Percentiles rank a stretch among this genome's conserved stretches.
phyloP scores from a whole-genome alignment of 257 asterid species.

The Orobanche coerulescens region DNA sequence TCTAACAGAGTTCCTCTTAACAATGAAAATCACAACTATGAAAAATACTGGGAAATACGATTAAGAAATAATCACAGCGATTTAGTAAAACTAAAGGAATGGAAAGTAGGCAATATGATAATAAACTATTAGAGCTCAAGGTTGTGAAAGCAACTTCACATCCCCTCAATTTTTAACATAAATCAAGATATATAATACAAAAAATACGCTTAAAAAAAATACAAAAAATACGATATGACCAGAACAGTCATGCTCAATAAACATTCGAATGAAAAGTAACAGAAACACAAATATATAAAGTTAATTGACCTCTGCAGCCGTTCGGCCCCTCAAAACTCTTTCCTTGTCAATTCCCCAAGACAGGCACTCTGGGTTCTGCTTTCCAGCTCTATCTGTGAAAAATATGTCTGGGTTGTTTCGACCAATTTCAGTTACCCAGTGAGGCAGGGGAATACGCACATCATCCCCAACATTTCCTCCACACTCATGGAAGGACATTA shows the following conservation, averaged over 20 bases:
- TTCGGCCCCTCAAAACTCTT: conserved; percentile 86
- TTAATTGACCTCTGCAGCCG: conserved; percentile 69
- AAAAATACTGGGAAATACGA: neutral
- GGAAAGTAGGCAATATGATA: neutral
- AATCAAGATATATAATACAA: neutral
- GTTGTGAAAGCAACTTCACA: neutral
- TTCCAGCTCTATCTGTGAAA: conserved; percentile 84
- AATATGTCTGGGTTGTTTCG: conserved; percentile 81
- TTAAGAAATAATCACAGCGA: neutral
- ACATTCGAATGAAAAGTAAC: conserved; percentile 10
- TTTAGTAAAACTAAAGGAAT: neutral
- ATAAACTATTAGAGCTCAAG: too few relatives aligned
- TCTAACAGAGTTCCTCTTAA: conserved; percentile 1
- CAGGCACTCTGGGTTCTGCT: conserved; percentile 80
- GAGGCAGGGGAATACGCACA: conserved; percentile 79
- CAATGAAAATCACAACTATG: neutral
- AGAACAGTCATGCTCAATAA: neutral
- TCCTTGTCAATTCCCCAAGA: conserved; percentile 97
- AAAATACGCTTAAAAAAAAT: neutral
- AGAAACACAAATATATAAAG: conserved; percentile 13
- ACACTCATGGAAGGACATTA: conserved; percentile 85
- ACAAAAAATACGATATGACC: neutral
- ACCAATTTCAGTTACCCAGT: conserved; percentile 84
- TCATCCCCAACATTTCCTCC: conserved; percentile 87
- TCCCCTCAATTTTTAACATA: conserved; percentile 7